phyloP scores from a whole-genome alignment of 2,329 filamentous ascomycete genomes.

The Penicillium sp. region DNA sequence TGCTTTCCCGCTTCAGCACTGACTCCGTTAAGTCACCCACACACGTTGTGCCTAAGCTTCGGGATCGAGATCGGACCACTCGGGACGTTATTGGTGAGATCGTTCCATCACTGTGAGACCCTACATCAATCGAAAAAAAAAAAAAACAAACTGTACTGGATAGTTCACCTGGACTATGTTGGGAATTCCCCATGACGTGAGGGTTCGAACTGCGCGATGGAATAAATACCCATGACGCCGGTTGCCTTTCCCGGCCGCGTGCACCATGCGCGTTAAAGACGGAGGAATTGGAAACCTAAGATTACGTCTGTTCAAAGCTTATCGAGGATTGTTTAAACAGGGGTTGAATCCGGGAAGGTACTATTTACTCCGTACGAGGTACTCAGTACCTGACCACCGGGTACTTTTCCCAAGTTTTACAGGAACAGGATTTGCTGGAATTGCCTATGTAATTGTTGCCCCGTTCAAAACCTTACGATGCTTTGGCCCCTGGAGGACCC shows the following conservation, averaged over 20 bases:
- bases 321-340: neutral
- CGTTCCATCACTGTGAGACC: neutral
- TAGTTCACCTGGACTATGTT: neutral
- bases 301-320: neutral
- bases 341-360: neutral
- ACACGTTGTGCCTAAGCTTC: slow-evolving; percentile 16
- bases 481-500: slow-evolving; percentile 12
- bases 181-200: slow-evolving; percentile 3
- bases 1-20: slow-evolving; percentile 18
- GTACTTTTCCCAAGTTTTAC: neutral
- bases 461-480: slow-evolving; percentile 1
- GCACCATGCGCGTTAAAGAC: slow-evolving; percentile 4
- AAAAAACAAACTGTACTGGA: neutral
- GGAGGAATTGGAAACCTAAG: neutral
- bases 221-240: neutral
- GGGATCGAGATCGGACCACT: slow-evolving; percentile 24
- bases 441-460: neutral
- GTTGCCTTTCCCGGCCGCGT: slow-evolving; percentile 26
- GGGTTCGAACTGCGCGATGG: neutral
- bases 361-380: neutral
- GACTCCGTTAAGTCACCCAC: neutral
- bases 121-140: too few relatives aligned
- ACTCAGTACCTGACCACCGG: neutral
- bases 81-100: slow-evolving; percentile 21
- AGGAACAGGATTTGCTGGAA: neutral